These are phyloP conservation scores for Scheffersomyces parashehatae DNA, from an alignment of 1,139 yeast species.

Conservation along the genomic window DNA sequence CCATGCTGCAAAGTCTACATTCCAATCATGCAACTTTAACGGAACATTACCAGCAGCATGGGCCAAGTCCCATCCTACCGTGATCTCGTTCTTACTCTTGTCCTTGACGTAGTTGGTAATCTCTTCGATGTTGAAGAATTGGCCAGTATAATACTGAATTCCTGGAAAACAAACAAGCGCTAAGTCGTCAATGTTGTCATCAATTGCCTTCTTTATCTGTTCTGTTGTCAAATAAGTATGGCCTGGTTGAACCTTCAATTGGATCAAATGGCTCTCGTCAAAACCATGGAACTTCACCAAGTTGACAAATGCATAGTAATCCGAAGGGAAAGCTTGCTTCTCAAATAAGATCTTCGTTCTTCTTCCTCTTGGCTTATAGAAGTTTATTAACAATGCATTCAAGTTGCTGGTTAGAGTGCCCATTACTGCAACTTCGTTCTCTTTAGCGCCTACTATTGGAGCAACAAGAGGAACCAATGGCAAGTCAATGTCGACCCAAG, in stretches of 20 bases:
- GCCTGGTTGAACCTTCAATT: constrained; percentile 55
- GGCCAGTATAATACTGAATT: constrained; percentile 91
- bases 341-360: constrained; percentile 79
- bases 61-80: constrained; percentile 95
- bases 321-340: constrained; percentile 88
- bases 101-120: constrained; percentile 65
- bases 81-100: constrained; percentile 38
- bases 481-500: constrained; percentile 84
- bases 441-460: constrained; percentile 71
- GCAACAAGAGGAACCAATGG: constrained; percentile 72
- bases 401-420: constrained; percentile 82
- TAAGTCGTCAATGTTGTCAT: constrained; percentile 58
- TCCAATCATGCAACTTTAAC: constrained; percentile 78
- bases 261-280: constrained; percentile 62
- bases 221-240: constrained; percentile 61
- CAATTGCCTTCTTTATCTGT: constrained; percentile 59
- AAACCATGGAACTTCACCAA: constrained; percentile 66
- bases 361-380: constrained; percentile 64
- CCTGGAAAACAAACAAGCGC: constrained; percentile 85
- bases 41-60: constrained; percentile 92
- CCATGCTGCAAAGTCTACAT: constrained; percentile 92
- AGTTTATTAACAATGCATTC: constrained; percentile 70
- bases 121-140: constrained; percentile 66
- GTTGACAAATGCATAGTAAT: constrained; percentile 81
- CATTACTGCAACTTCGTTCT: constrained; percentile 80